Percentiles rank a stretch among this genome's conserved stretches.
phyloP scores from a whole-genome alignment of 2,329 filamentous ascomycete genomes.

The Huntiella omanensis region DNA sequence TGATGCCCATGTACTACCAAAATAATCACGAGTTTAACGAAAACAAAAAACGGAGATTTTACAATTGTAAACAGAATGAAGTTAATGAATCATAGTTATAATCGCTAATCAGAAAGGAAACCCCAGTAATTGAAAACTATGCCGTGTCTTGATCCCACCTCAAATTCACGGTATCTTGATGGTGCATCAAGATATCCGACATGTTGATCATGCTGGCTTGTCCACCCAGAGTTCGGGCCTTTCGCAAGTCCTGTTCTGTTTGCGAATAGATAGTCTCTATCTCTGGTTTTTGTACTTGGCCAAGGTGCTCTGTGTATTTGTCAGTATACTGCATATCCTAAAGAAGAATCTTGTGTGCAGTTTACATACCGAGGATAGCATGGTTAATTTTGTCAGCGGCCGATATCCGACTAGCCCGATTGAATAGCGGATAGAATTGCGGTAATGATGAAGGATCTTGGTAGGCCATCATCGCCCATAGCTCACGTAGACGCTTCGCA shows the following conservation, averaged over 20 bases:
- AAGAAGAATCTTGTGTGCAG: neutral
- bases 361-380: slow-evolving; percentile 61
- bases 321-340: slow-evolving; percentile 12
- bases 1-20: neutral
- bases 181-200: too few species aligned
- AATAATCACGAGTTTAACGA: neutral
- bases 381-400: slow-evolving; percentile 91
- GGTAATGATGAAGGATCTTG: slow-evolving; percentile 56
- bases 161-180: too few species aligned
- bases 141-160: neutral
- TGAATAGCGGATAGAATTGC: slow-evolving; percentile 59
- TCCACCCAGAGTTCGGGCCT: slow-evolving; percentile 61
- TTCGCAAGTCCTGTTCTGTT: slow-evolving; percentile 68
- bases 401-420: slow-evolving; percentile 50
- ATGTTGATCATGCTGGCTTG: slow-evolving; percentile 55
- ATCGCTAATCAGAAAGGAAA: too few species aligned
- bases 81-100: neutral
- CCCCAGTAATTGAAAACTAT: neutral
- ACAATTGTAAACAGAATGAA: neutral
- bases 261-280: slow-evolving; percentile 74
- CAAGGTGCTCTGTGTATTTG: slow-evolving; percentile 50
- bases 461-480: slow-evolving; percentile 80
- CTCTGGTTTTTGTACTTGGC: slow-evolving; percentile 72
- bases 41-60: neutral
- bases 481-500: slow-evolving; percentile 56